Evolutionary conservation across 495 filamentous ascomycete genomes (phyloP).

Genomic region (Lentithecium fluviatile): DNA sequence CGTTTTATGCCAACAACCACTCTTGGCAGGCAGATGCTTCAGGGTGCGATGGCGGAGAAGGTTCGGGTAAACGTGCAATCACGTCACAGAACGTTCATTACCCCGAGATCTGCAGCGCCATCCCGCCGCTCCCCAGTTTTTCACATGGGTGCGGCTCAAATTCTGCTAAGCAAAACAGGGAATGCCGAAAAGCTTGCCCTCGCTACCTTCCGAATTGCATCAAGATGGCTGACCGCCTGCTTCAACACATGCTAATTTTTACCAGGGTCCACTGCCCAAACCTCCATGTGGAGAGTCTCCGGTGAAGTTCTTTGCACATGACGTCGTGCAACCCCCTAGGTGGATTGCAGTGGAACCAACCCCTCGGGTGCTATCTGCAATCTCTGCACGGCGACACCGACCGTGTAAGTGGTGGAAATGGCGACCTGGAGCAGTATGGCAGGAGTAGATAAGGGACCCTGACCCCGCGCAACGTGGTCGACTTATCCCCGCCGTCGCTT

Average conservation of each 20-base stretch:
- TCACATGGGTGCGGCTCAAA: conserved; percentile 20
- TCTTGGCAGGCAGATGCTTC: no score
- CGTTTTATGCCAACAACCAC: not conserved
- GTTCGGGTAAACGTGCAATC: conserved; percentile 18
- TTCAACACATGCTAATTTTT: conserved; percentile 19
- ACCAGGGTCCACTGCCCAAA: conserved; percentile 13
- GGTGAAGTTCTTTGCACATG: conserved; percentile 8
- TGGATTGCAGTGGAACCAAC: no score
- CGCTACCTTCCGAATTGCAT: conserved; percentile 7
- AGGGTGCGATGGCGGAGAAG: conserved; percentile 1
- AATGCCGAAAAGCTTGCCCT: conserved; percentile 16
- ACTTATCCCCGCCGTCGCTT: not conserved
- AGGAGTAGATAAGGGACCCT: conserved; percentile 25
- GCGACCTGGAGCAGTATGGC: not conserved
- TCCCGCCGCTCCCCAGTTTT: conserved; percentile 3
- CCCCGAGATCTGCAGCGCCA: conserved; percentile 25
- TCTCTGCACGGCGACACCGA: conserved; percentile 9
- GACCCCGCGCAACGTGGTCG: not conserved
- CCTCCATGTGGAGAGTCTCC: conserved; percentile 2
- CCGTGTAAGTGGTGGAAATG: conserved; percentile 1
- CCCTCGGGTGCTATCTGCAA: conserved; percentile 16
- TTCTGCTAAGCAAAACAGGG: conserved; percentile 12
- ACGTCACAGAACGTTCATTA: conserved; percentile 17
- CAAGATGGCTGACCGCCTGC: conserved; percentile 14
- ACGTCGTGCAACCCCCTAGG: conserved; percentile 13